Evolutionary conservation across 306 rosid genomes (phyloP).

Genomic region (Phaseolus lunatus): DNA sequence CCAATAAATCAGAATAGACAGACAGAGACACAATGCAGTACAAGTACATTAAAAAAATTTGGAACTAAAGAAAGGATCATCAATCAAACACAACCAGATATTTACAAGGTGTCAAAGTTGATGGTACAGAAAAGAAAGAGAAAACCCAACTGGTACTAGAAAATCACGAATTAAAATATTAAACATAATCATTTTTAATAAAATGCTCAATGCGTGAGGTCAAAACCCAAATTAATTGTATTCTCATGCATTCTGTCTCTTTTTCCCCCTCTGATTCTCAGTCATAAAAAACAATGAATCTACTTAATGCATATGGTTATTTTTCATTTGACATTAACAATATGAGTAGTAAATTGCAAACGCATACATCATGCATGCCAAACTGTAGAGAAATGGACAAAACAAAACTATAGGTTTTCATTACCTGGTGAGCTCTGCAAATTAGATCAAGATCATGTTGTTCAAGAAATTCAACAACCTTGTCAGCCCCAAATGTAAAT

Average conservation of each 20-base stretch:
- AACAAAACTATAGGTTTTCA: conserved; percentile 29
- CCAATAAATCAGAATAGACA: conserved; percentile 22
- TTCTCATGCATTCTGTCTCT: conserved; percentile 18
- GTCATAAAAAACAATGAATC: conserved; percentile 12
- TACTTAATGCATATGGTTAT: background rate
- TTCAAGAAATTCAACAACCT: conserved; percentile 78
- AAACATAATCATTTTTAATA: background rate
- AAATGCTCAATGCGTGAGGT: background rate
- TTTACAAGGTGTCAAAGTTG: conserved; percentile 1
- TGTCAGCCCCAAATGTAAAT: conserved; percentile 86
- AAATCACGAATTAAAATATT: conserved; percentile 33
- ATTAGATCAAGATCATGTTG: conserved; percentile 81
- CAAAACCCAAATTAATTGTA: conserved; percentile 3
- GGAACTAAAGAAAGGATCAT: conserved; percentile 20
- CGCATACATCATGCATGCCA: background rate
- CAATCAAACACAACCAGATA: conserved; percentile 14
- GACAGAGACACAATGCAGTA: conserved; percentile 9
- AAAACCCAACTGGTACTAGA: background rate
- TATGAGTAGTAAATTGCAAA: conserved; percentile 16
- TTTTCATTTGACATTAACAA: background rate
- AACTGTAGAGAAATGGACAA: conserved; percentile 15
- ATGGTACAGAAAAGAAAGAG: conserved; percentile 37
- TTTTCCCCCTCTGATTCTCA: background rate
- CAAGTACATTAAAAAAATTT: background rate
- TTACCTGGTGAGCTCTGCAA: conserved; percentile 89